Base-by-base conservation (phyloP, 2,329 filamentous ascomycete species). In the Didymella lethalis region DNA sequence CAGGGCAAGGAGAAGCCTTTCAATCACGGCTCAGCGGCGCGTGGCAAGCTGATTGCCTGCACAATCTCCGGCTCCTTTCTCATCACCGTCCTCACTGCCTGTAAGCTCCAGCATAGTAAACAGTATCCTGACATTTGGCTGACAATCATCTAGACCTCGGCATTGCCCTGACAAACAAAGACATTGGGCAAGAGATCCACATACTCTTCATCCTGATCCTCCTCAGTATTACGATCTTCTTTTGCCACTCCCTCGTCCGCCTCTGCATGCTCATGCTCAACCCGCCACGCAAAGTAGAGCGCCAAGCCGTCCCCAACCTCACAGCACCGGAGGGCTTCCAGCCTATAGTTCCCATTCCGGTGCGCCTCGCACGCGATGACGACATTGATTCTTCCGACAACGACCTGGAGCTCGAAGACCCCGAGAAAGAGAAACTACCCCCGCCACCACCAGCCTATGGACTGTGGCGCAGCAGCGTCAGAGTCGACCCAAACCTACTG, bases 181-280 rank as follows among this genome's bases (percentile, higher is more conserved):
- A 87, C 60, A 80, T 85, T 49, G 85, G 85, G 41, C 86, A 86
- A 73, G 90, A 92, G 75, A 89, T 96, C 70, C 90, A 92, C 68
- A 86, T 96, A 59, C 82, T 96, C 52, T 84, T 96, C 59, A 88
- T 96, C 56, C 83, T 97, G 52, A 83, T 93, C 64, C 88, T 96
- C 57, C 79, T 96, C 50, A 81, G 89, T 51, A 84, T 89, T 32
- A 88, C 89, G 2, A 86, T 94, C 64, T 87, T 96, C 78, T 95
- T 96, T 82, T 90, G 87, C 70, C 91, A 96, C 77, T 86, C 88
- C 41, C 79, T 95, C 16, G 85, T 95, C 57, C 87, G 90, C 18
- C 82, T 96, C 4, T 88, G 86, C 75, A 84, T 96, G 77, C 76
- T 90, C 47, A 77, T 89, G 14, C 77, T 88, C 54, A 83, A 82